Conservation (phyloP, 345 rosid genomes). For the Eutrema yunnanense region DNA sequence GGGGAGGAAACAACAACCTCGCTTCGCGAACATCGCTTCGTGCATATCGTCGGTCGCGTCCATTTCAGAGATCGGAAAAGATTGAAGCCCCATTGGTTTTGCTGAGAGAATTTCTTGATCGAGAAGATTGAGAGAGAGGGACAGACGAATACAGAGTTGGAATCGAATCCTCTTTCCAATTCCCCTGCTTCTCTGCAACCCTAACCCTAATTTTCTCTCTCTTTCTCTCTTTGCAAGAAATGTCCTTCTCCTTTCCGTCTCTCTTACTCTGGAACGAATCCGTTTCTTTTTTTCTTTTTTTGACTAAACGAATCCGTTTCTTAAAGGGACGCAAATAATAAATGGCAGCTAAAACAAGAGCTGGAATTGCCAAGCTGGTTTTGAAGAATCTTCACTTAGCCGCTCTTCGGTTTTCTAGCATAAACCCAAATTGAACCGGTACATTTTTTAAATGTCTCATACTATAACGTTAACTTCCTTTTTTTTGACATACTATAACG, state of each 20-base stretch:
- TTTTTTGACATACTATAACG: too few relatives aligned
- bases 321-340: slow-evolving; percentile 2
- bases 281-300: too few relatives aligned
- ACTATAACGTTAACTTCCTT: not conserved
- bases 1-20: slow-evolving; percentile 40
- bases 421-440: not conserved
- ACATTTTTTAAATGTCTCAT: not conserved
- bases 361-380: slow-evolving; percentile 10
- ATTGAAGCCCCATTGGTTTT: slow-evolving; percentile 19
- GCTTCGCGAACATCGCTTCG: slow-evolving; percentile 27
- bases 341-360: slow-evolving; percentile 8
- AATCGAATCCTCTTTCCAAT: not conserved
- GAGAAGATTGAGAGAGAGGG: slow-evolving; percentile 1
- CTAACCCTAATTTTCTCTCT: slow-evolving; percentile 23
- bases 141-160: slow-evolving; percentile 18
- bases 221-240: slow-evolving; percentile 6
- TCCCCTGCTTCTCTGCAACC: slow-evolving; percentile 23
- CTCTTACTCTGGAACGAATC: not conserved
- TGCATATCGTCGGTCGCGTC: slow-evolving; percentile 31
- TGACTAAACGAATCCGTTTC: not conserved
- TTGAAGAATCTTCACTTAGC: not conserved
- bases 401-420: not conserved
- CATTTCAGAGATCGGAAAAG: slow-evolving; percentile 8
- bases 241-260: not conserved
- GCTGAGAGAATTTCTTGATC: not conserved